phyloP scores from a whole-genome alignment of 2,329 filamentous ascomycete species.

The Aspergillus brasiliensis region DNA sequence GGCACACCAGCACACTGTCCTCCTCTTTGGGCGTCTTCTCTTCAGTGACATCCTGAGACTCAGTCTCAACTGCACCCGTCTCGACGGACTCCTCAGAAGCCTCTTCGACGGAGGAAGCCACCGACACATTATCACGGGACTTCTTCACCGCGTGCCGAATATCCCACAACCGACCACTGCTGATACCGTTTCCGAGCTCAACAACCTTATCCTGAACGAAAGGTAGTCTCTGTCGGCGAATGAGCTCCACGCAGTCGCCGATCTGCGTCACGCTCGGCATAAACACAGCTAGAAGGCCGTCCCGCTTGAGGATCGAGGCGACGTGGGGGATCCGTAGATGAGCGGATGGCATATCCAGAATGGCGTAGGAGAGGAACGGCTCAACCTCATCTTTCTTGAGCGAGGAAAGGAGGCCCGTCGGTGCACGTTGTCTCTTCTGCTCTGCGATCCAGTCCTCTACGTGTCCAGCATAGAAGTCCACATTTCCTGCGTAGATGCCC shows the following conservation, averaged over 20 bases:
- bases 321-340: conserved; percentile 53
- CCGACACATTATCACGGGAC: conserved; percentile 38
- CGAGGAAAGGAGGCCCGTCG: conserved; percentile 20
- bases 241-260: conserved; percentile 60
- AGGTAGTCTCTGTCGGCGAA: conserved; percentile 58
- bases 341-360: conserved; percentile 72
- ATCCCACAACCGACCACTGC: conserved; percentile 52
- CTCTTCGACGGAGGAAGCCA: conserved; percentile 26
- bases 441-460: conserved; percentile 64
- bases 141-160: conserved; percentile 45
- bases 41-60: conserved; percentile 9
- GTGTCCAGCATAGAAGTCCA: conserved; percentile 73
- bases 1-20: conserved; percentile 52
- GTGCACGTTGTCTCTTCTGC: conserved; percentile 48
- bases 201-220: conserved; percentile 51
- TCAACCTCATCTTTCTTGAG: conserved; percentile 28
- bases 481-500: conserved; percentile 68
- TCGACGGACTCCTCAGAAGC: conserved; percentile 9
- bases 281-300: conserved; percentile 70
- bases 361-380: conserved; percentile 70
- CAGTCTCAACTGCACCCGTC: conserved; percentile 15
- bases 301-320: conserved; percentile 58
- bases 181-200: conserved; percentile 50
- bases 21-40: conserved; percentile 22
- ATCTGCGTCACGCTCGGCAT: conserved; percentile 79